Evolutionary conservation across 208 protist species (phyloP), one percentile per base, ranked within the genome.

Genomic region (Perkinsela sp.): DNA sequence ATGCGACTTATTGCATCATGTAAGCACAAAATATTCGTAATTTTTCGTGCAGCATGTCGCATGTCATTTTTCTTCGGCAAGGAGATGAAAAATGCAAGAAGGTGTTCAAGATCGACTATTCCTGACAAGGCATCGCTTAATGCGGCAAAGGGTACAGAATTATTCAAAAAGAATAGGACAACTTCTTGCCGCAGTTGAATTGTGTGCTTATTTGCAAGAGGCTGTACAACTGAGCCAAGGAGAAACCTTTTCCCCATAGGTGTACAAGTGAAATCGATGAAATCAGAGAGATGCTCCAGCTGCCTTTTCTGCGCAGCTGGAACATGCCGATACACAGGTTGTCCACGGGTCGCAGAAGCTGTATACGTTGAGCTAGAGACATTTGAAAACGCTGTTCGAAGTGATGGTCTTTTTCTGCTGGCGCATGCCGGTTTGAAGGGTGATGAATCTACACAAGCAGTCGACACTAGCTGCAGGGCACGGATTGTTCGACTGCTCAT

Each of bases 171-270:
- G 78, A 78, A 89, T 30, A 74, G 73, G 6, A 91, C 83, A n/a
- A 73, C 76, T 67, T 88, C 82, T 48, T 86, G 81, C 13, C 85
- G 85, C 1, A 75, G 67, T 67, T 81, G 73, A 65, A 91, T 83
- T 6, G 78, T 78, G 13, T 70, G 66, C 30, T 69, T 29, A 65
- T 89, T 79, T 6, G 80, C 75, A 70, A 91, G 70, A 0, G 85
- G 85, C 73, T 91, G 85, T 29, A 87, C 73, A 22, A 91, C 48
- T 2, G 76, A 81, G 31, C 77, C 77, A 16, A 80, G 78, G 28
- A 91, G 74, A 29, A 86, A 76, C 16, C 85, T 78, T 68, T 80
- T 76, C 22, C 85, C 85, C 76, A 88, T 83, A 30, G 69, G 31
- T 57, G 83, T 91, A 70, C 77, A 74, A 31, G 83, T 73, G 40